Evolutionary conservation across 176 grass and related monocot species (phyloP).

Genomic region (Phyllostachys edulis): DNA sequence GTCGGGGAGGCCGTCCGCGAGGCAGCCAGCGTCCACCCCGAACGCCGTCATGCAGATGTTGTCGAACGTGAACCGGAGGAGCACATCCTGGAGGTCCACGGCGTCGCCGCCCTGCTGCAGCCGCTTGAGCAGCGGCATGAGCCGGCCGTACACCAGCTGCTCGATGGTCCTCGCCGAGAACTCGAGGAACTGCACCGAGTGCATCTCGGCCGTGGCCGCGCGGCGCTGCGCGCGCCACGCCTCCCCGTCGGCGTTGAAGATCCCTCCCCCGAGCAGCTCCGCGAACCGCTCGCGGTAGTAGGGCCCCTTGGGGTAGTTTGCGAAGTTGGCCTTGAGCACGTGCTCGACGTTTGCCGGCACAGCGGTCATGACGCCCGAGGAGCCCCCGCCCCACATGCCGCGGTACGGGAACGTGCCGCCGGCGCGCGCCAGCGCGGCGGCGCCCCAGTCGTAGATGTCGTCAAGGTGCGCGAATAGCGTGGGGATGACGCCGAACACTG

Average conservation of each 20-base stretch:
- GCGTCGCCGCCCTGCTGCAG: not conserved
- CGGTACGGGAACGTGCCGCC: conserved; percentile 84
- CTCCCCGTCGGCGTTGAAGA: conserved; percentile 82
- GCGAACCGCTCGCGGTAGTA: conserved; percentile 84
- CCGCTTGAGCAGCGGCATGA: conserved; percentile 46
- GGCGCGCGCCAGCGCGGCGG: conserved; percentile 18
- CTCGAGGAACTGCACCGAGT: conserved; percentile 59
- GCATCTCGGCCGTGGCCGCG: conserved; percentile 72
- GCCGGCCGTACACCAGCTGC: conserved; percentile 38
- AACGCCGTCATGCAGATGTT: conserved; percentile 82
- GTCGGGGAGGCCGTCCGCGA: conserved; percentile 60
- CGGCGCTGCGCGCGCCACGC: conserved; percentile 70
- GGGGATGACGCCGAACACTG: conserved; percentile 65
- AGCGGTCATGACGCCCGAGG: conserved; percentile 55
- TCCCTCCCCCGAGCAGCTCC: conserved; percentile 83
- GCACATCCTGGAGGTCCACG: conserved; percentile 78
- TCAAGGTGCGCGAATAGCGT: conserved; percentile 50
- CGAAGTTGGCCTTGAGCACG: conserved; percentile 65
- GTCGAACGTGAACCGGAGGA: conserved; percentile 90
- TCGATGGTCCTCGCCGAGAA: conserved; percentile 55
- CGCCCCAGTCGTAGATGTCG: conserved; percentile 61
- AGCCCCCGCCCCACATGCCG: conserved; percentile 64
- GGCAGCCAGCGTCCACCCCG: conserved; percentile 68
- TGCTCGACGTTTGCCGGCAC: conserved; percentile 77
- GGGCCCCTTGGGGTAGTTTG: conserved; percentile 79